Evolutionary conservation across 2,329 filamentous ascomycete genomes (phyloP), one percentile per base, ranked within the genome.

Genomic region (Verticillium isaacii): DNA sequence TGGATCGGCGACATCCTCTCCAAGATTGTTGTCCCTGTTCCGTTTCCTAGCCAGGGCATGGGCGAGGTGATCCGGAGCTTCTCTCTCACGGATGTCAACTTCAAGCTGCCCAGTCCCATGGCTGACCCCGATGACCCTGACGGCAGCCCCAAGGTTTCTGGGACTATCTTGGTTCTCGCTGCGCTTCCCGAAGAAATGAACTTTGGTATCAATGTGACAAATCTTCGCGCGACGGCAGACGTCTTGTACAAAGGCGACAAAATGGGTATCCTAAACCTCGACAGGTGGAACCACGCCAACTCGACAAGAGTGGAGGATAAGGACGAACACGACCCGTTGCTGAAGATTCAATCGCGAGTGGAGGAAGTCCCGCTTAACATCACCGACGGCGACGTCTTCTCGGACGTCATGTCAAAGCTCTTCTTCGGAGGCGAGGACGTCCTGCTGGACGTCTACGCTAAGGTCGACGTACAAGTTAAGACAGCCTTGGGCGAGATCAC

Each of bases 61-160:
- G 92, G 93, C 66, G 88, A 90, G 66, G 78, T 97, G 17, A 90
- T 99, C 71, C 89, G 89, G 67, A 94, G 95, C 68, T 97, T 98
- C 72, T 90, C 92, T 25, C 79, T 98, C 66, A 86, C 88, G 2
- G 85, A 97, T 71, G 92, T 96, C 50, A 87, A 96, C 69, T 97
- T 99, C 73, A 86, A 85, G 57, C 78, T 99, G 56, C 95, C 95
- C 0, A 87, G 93, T 68, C 90, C 91, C 0, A 85, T 89, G 68
- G 91, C 92, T 2, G 87, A 93, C 19, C 91, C 91, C 0, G 85
- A 84, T 62, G 86, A 88, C 12, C 90, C 92, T 0, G 86, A 89
- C 58, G 82, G 89, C 4, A 85, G 89, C 60, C 93, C 93, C 11
- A 88, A 85, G 60, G 88, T 99, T 17, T 96, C 92, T 34, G 93